A percentile compares a stretch with the other conserved stretches of the same genome.
Conservation (phyloP, 2,329 filamentous ascomycete species). For the Cyanodermella asteris region DNA sequence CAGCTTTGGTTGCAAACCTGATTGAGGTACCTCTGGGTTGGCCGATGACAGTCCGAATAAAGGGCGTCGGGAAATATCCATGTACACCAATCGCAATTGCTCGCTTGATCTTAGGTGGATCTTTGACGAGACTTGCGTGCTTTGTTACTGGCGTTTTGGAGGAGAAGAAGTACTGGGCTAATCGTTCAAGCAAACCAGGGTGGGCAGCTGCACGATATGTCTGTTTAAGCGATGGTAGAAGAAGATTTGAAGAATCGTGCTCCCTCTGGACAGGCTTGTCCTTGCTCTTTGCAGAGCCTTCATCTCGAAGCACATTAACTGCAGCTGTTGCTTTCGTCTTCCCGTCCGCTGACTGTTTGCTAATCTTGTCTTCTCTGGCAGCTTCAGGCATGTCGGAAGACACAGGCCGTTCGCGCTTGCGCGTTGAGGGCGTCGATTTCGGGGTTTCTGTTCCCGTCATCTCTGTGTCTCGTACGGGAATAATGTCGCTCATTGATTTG, state of each 20-base stretch:
- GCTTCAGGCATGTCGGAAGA: too few species aligned
- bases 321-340: too few species aligned
- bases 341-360: too few species aligned
- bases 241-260: constrained; percentile 17
- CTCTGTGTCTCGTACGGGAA: too few species aligned
- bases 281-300: constrained; percentile 1
- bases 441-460: too few species aligned
- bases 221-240: constrained; percentile 25
- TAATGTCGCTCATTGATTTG: too few species aligned
- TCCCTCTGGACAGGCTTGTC: constrained; percentile 6
- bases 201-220: constrained; percentile 22
- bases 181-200: constrained; percentile 43
- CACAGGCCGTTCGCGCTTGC: too few species aligned
- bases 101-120: constrained; percentile 52
- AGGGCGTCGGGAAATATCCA: constrained; percentile 72
- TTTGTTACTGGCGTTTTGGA: constrained; percentile 36
- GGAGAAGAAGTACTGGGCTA: constrained; percentile 22
- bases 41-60: constrained; percentile 75
- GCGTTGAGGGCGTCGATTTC: too few species aligned
- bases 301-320: constrained; percentile 2
- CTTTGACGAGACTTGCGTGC: constrained; percentile 50
- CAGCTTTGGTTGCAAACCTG: constrained; percentile 72
- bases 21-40: constrained; percentile 91
- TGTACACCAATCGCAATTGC: constrained; percentile 82
- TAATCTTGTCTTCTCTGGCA: too few species aligned